Evolutionary conservation across 257 asterid genomes (phyloP).

Genomic region (Nyctanthes arbortristis): DNA sequence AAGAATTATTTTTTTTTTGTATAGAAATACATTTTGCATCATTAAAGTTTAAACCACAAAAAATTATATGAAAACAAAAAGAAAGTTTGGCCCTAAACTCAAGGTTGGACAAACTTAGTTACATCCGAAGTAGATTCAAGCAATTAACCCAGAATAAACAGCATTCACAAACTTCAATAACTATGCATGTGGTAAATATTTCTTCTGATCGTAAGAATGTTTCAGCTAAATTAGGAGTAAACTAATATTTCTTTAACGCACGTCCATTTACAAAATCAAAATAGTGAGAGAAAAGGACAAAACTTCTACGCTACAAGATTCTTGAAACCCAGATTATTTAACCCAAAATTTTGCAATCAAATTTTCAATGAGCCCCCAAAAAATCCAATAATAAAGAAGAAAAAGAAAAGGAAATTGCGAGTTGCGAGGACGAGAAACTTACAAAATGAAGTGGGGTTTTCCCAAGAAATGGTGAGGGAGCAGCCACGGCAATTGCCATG

Average conservation of each 20-base stretch:
- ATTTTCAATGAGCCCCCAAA: too few species aligned
- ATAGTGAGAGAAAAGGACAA: background rate
- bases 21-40: too few species aligned
- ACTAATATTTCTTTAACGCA: background rate
- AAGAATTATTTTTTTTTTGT: background rate
- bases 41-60: background rate
- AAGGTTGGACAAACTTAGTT: background rate
- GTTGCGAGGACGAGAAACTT: slow-evolving; percentile 31
- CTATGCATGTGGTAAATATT: background rate
- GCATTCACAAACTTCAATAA: slow-evolving; percentile 1
- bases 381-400: background rate
- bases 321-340: background rate
- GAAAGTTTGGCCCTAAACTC: background rate
- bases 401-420: slow-evolving; percentile 16
- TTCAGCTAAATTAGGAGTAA: background rate
- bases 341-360: slow-evolving; percentile 5
- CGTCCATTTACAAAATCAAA: background rate
- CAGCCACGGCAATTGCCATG: slow-evolving; percentile 67
- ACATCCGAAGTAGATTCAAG: background rate
- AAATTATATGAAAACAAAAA: background rate
- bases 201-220: background rate
- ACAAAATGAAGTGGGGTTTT: slow-evolving; percentile 42
- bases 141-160: too few species aligned
- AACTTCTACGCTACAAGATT: background rate
- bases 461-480: slow-evolving; percentile 66